phyloP scores from a whole-genome alignment of 179 eudicot genomes.

The Spinacia oleracea region DNA sequence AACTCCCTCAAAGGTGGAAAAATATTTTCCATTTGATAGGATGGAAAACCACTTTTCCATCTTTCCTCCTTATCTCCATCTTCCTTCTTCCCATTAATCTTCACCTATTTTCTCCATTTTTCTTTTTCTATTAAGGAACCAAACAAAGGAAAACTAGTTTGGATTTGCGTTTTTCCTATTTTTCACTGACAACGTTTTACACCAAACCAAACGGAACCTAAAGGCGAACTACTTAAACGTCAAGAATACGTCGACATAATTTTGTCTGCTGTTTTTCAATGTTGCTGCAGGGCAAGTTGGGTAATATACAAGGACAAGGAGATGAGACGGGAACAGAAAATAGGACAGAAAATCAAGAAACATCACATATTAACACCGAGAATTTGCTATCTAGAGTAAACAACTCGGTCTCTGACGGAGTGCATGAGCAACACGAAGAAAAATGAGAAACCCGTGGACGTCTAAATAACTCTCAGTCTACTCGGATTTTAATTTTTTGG shows the following conservation, averaged over 20 bases:
- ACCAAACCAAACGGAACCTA: too few relatives aligned
- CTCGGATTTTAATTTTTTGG: neutral
- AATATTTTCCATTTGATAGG: too few relatives aligned
- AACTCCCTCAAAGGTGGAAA: too few relatives aligned
- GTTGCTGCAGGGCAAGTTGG: slow-evolving; percentile 56
- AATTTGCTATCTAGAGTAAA: slow-evolving; percentile 67
- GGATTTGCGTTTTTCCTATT: too few relatives aligned
- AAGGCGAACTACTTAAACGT: neutral
- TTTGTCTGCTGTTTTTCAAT: neutral
- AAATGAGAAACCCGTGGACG: neutral
- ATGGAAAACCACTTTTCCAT: too few relatives aligned
- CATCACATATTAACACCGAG: slow-evolving; percentile 50
- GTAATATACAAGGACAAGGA: slow-evolving; percentile 35
- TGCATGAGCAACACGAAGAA: slow-evolving; percentile 22
- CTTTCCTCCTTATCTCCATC: too few relatives aligned
- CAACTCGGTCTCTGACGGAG: slow-evolving; percentile 43
- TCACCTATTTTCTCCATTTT: too few relatives aligned
- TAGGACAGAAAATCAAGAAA: slow-evolving; percentile 36
- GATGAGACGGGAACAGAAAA: slow-evolving; percentile 25
- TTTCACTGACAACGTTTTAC: too few relatives aligned
- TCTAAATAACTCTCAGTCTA: neutral
- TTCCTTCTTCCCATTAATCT: too few relatives aligned
- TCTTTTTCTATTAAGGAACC: too few relatives aligned
- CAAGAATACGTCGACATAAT: neutral
- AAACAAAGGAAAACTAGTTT: too few relatives aligned